Conservation (phyloP, 2,329 filamentous ascomycete genomes). For the Ceratocystis destructans region DNA sequence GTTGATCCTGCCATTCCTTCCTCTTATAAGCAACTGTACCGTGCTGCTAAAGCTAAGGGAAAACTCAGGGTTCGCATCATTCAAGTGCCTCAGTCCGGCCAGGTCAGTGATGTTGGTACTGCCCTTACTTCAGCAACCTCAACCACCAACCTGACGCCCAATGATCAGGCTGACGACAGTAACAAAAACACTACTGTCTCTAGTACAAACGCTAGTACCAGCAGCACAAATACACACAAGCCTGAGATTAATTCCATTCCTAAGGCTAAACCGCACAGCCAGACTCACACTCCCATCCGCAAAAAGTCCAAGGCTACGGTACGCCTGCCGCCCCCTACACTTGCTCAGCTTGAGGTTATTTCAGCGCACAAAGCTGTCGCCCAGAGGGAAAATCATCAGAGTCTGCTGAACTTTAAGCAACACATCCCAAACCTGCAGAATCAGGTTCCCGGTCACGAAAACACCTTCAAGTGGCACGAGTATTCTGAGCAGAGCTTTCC, state of each 20-base stretch:
- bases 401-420: background rate
- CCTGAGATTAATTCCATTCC: background rate
- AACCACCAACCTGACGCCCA: background rate
- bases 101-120: background rate
- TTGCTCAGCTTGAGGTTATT: background rate
- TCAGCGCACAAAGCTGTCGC: background rate
- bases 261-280: background rate
- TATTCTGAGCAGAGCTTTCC: too few species aligned
- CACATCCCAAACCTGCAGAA: too few species aligned
- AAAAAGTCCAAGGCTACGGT: background rate
- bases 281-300: background rate
- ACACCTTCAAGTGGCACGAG: too few species aligned
- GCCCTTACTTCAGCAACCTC: background rate
- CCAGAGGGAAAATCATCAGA: background rate
- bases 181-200: background rate
- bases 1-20: background rate
- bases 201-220: too few species aligned
- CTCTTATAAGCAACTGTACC: slow-evolving; percentile 89
- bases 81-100: background rate
- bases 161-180: background rate
- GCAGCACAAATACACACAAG: background rate
- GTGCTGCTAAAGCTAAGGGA: slow-evolving; percentile 92
- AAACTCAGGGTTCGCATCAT: slow-evolving; percentile 83
- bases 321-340: background rate
- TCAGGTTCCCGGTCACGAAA: too few species aligned